Evolutionary conservation across 495 filamentous ascomycete species (phyloP).

Genomic region (Haplographium delicatum): DNA sequence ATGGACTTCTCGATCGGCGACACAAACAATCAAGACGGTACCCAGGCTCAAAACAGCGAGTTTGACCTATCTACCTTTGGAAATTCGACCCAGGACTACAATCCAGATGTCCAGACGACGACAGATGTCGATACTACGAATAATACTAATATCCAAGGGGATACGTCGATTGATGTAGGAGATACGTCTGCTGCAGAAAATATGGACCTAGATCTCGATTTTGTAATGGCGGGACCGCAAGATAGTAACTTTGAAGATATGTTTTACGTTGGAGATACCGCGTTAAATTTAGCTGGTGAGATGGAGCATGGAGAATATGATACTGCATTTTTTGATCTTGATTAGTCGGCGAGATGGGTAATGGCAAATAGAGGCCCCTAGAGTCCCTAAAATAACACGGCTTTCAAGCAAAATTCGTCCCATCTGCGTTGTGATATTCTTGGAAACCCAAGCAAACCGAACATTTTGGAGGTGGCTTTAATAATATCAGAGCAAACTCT

Average conservation of each 20-base stretch:
- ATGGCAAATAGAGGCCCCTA: too few species aligned
- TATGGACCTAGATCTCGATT: slow-evolving; percentile 18
- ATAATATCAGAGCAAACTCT: too few species aligned
- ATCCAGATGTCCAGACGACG: slow-evolving; percentile 12
- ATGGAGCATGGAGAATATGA: slow-evolving; percentile 23
- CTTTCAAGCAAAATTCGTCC: too few species aligned
- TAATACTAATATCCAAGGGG: background rate
- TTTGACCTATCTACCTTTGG: slow-evolving; percentile 26
- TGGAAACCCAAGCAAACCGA: too few species aligned
- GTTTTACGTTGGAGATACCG: slow-evolving; percentile 8
- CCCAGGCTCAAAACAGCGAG: slow-evolving; percentile 15
- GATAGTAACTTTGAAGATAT: slow-evolving; percentile 24
- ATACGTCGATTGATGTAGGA: slow-evolving; percentile 1
- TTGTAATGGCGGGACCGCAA: slow-evolving; percentile 12
- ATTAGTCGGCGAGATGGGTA: background rate
- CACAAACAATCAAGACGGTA: slow-evolving; percentile 8
- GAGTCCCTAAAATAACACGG: too few species aligned
- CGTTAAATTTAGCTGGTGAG: slow-evolving; percentile 9
- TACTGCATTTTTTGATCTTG: slow-evolving; percentile 18
- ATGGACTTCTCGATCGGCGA: slow-evolving; percentile 15
- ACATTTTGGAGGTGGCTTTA: too few species aligned
- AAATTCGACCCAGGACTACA: slow-evolving; percentile 21
- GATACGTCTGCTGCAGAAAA: slow-evolving; percentile 10
- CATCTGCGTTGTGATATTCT: too few species aligned
- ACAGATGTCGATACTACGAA: slow-evolving; percentile 7